Conservation (phyloP, 345 rosid species). For the Clausena lansium region DNA sequence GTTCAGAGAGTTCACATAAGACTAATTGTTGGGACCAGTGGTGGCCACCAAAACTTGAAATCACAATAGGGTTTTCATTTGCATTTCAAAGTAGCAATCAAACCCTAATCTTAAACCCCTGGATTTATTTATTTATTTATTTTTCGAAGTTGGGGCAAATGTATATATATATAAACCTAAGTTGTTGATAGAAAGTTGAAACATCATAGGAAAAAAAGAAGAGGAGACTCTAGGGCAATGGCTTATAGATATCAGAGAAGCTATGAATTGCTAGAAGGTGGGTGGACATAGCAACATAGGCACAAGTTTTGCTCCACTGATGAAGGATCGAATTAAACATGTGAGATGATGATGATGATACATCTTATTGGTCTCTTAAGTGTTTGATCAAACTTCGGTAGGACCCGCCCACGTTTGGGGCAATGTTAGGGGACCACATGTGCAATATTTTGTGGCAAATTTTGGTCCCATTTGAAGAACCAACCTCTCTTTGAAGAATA, state of each 20-base stretch:
- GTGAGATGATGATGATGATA: constrained; percentile 47
- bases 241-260: neutral
- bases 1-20: constrained; percentile 17
- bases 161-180: neutral
- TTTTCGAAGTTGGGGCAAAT: neutral
- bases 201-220: neutral
- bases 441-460: constrained; percentile 10
- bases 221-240: neutral
- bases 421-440: constrained; percentile 37
- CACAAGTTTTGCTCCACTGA: constrained; percentile 61
- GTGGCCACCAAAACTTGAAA: constrained; percentile 4
- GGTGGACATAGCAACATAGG: constrained; percentile 31
- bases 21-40: constrained; percentile 31
- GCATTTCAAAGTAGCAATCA: neutral
- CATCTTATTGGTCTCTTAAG: constrained; percentile 28
- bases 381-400: constrained; percentile 13
- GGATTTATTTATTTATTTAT: neutral
- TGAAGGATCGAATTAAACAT: constrained; percentile 43
- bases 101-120: neutral
- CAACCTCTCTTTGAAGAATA: neutral
- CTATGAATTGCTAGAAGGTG: constrained; percentile 17
- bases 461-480: constrained; percentile 18
- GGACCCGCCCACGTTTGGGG: constrained; percentile 36
- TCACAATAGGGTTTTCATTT: constrained; percentile 1
- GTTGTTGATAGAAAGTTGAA: neutral